Base-by-base conservation (phyloP, 306 rosid species). In the Alnus rubra region DNA sequence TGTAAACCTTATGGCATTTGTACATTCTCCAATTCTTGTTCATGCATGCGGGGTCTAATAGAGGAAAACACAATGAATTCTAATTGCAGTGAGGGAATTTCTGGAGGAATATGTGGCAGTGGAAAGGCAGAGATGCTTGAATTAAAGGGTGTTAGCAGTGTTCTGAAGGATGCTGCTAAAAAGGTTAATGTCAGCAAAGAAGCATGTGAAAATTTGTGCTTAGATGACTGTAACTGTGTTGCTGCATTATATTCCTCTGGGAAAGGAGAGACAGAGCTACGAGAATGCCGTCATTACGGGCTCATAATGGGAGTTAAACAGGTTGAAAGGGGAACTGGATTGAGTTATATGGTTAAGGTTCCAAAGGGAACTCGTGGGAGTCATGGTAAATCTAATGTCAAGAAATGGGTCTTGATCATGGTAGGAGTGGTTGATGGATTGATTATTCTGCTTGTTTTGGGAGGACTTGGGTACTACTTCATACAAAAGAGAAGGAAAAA, bases 1-100 rank as follows among this genome's bases (percentile, higher is more conserved):
- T 95, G 98, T 80, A 81, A 56, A 39, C 90, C 98, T 18, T 93
- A 90, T 52, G 98, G 96, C 0, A 81, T 95, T 64, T 95, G 98
- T 52, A 95, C 98, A 50, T 82, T 84, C 47, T 89, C 98, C 6
- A 84, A 89, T 71, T 19, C 98, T 31, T 92, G 99, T 72, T 90
- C 97, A 0, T 93, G 99, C 64, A 79, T 93, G 76, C 81, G 69
- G 82, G 62, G 83, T 58, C 65, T 72, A 63, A 64, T 81, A 52
- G 78, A 81, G 75, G 74, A 74, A 74, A 80, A 79, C 7, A 79
- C 74, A 52, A 78, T 44, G 3, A 23, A 62, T 48, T 77, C 55
- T 23, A 81, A 81, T 52, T 92, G 98, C 70, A 51, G 69, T 2
- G 88, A 37, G 2, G 90, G 69, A 69, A 37, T 80, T 54, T 53